phyloP scores from a whole-genome alignment of 768 basidiomycete species.

The Rhodotorula paludigena region DNA sequence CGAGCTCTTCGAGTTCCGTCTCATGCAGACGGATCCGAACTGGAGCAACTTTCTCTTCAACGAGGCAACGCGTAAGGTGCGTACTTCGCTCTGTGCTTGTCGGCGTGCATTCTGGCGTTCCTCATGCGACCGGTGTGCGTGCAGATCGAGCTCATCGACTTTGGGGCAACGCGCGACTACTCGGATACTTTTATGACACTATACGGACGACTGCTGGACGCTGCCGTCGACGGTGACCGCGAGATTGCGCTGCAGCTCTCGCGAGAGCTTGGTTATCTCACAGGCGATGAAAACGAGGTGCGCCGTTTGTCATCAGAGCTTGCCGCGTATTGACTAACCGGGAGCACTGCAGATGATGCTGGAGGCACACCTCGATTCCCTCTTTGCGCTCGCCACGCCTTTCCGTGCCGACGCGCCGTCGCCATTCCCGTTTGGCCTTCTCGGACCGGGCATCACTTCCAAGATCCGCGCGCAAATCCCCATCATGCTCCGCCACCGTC shows the following conservation, averaged over 20 bases:
- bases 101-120: too few relatives aligned
- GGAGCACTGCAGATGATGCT: slow-evolving; percentile 64
- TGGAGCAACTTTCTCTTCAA: slow-evolving; percentile 82
- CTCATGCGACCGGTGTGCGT: too few relatives aligned
- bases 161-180: slow-evolving; percentile 89
- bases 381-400: slow-evolving; percentile 77
- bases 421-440: slow-evolving; percentile 66
- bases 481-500: slow-evolving; percentile 76
- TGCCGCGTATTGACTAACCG: neutral
- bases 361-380: slow-evolving; percentile 74
- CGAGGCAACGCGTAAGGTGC: slow-evolving; percentile 6
- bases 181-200: slow-evolving; percentile 75
- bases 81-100: too few relatives aligned
- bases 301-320: slow-evolving; percentile 6
- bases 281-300: slow-evolving; percentile 79
- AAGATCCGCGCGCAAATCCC: slow-evolving; percentile 77
- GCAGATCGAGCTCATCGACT: slow-evolving; percentile 84
- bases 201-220: slow-evolving; percentile 78
- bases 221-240: slow-evolving; percentile 66
- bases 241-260: slow-evolving; percentile 67
- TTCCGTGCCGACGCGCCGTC: slow-evolving; percentile 64
- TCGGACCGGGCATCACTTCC: slow-evolving; percentile 60
- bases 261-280: slow-evolving; percentile 78
- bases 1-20: slow-evolving; percentile 81
- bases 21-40: slow-evolving; percentile 99